Percentiles rank a stretch among this genome's conserved stretches.
phyloP scores from a whole-genome alignment of 768 basidiomycete species.

The Xerocomellus intermedius region DNA sequence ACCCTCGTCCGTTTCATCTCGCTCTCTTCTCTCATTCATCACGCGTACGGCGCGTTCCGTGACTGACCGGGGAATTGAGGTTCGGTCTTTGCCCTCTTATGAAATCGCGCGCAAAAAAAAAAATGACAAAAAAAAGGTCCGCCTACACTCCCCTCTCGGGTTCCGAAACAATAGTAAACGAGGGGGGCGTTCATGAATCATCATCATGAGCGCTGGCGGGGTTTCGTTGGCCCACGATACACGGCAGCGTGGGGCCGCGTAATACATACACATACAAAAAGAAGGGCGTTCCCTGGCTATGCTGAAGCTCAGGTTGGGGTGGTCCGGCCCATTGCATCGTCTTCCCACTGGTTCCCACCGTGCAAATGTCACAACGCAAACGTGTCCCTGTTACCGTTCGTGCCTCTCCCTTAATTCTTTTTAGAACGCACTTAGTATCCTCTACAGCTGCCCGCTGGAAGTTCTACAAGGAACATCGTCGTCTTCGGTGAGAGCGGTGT shows the following conservation, averaged over 20 bases:
- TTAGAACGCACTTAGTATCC: conserved; percentile 3
- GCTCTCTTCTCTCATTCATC: neutral
- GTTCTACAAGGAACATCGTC: conserved; percentile 24
- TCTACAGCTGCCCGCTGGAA: conserved; percentile 9
- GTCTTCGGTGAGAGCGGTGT: conserved; percentile 32
- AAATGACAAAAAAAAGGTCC: neutral
- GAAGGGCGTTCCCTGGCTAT: conserved; percentile 3
- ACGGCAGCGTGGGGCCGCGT: conserved; percentile 7
- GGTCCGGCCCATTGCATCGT: conserved; percentile 8
- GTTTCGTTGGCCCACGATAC: conserved; percentile 13
- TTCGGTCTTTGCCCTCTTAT: neutral
- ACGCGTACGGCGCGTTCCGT: conserved; percentile 14
- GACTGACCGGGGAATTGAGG: conserved; percentile 12
- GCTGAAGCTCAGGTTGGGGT: conserved; percentile 4
- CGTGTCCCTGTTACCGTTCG: conserved; percentile 13
- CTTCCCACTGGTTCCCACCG: conserved; percentile 15
- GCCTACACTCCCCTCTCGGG: neutral
- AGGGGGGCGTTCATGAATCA: neutral
- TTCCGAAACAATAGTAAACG: conserved; percentile 11
- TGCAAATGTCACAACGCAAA: conserved; percentile 26
- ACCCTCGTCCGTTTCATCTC: conserved; percentile 19
- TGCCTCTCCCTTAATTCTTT: conserved; percentile 2
- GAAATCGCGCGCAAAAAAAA: conserved; percentile 5
- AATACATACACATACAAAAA: conserved; percentile 22
- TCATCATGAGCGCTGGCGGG: conserved; percentile 21